Conservation (phyloP, 2,329 filamentous ascomycete species). For the Diaporthe vexans region DNA sequence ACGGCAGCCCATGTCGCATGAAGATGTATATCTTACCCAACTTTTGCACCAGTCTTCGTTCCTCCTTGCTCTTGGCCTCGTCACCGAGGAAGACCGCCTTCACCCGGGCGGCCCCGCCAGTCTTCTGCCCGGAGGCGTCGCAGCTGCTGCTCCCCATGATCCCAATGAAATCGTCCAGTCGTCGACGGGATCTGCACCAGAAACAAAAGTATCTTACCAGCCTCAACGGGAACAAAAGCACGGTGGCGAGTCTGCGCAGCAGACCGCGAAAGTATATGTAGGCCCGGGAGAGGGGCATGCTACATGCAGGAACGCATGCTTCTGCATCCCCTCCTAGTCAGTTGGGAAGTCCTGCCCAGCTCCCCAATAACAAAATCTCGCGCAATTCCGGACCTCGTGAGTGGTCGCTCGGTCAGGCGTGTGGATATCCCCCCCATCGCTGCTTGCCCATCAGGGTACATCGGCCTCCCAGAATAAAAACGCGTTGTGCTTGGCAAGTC, state of each 20-base stretch:
- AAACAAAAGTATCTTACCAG: not conserved
- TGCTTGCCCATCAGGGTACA: conserved; percentile 19
- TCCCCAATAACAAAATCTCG: conserved; percentile 11
- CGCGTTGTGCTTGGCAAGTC: conserved; percentile 7
- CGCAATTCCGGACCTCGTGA: conserved; percentile 11
- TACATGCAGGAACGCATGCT: not conserved
- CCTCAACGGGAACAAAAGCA: not conserved
- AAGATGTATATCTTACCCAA: not conserved
- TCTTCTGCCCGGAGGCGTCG: conserved; percentile 12
- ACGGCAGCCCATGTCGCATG: no score
- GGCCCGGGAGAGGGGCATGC: conserved; percentile 17
- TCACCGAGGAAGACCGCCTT: conserved; percentile 18
- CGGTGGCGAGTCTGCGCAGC: not conserved
- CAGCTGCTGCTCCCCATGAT: not conserved
- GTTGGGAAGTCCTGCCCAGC: conserved; percentile 13
- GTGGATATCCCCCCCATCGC: conserved; percentile 24
- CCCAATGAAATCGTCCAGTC: not conserved
- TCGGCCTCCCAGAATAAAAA: conserved; percentile 26
- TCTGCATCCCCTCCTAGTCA: conserved; percentile 16
- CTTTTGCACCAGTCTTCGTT: conserved; percentile 27
- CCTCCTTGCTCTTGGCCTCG: conserved; percentile 28
- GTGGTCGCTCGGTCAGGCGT: not conserved
- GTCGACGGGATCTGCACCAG: not conserved
- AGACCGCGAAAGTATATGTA: conserved; percentile 5
- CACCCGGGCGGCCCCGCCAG: conserved; percentile 1